Evolutionary conservation across 805 yeast species (phyloP).

Genomic region (Wickerhamiella parazyma): DNA sequence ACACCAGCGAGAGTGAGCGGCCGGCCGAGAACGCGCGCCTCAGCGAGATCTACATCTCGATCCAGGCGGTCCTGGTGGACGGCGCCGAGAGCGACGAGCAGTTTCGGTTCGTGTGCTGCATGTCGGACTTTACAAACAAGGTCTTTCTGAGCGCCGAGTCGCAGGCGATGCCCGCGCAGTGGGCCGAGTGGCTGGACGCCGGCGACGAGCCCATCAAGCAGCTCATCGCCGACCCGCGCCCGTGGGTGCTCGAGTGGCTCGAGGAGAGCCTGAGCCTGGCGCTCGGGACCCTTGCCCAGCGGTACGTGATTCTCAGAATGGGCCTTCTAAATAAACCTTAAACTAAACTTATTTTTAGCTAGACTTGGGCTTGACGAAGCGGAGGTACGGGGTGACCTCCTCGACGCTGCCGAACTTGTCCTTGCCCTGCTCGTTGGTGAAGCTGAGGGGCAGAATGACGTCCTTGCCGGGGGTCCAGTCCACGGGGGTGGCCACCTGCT

Average conservation of each 20-base stretch:
- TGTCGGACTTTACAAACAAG: conserved; percentile 68
- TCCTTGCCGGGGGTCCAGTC: conserved; percentile 86
- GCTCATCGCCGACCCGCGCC: conserved; percentile 58
- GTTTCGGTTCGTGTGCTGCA: conserved; percentile 61
- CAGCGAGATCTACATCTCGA: conserved; percentile 57
- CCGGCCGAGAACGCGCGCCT: conserved; percentile 16
- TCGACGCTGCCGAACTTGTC: conserved; percentile 76
- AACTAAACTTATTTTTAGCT: not conserved
- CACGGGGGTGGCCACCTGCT: conserved; percentile 80
- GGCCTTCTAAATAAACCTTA: conserved; percentile 29
- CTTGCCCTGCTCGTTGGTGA: conserved; percentile 64
- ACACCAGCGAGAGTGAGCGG: conserved; percentile 18
- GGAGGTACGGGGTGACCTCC: conserved; percentile 81
- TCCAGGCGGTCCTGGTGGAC: conserved; percentile 38
- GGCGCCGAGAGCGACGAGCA: conserved; percentile 20
- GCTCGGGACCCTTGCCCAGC: conserved; percentile 80
- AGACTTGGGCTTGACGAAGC: conserved; percentile 36
- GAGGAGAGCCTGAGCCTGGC: conserved; percentile 64
- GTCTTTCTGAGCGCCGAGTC: conserved; percentile 64
- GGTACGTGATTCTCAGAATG: conserved; percentile 84
- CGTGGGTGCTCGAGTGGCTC: conserved; percentile 71
- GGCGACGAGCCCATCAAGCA: conserved; percentile 23
- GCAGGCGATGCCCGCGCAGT: conserved; percentile 77
- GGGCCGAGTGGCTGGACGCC: conserved; percentile 85
- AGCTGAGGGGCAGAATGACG: conserved; percentile 81